Conservation (phyloP, 352 stramenopile species). For the Globisporangium emineosum region DNA sequence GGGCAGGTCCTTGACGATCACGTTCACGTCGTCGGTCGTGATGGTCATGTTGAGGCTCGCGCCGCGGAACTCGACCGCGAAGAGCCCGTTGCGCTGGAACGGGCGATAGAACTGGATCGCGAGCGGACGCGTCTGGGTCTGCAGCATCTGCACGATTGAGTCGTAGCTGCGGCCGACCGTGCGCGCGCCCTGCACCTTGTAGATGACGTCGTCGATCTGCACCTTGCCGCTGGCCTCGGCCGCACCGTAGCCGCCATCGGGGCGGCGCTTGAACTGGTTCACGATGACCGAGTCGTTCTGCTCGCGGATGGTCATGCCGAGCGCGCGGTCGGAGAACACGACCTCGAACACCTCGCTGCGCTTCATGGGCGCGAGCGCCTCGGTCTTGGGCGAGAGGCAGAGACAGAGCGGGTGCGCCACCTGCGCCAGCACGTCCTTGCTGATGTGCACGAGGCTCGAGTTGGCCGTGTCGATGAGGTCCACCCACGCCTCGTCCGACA, state of each 20-base stretch:
- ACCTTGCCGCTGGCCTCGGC: slow-evolving; percentile 59
- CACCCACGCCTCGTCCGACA: slow-evolving; percentile 84
- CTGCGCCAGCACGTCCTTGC: slow-evolving; percentile 61
- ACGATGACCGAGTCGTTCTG: slow-evolving; percentile 83
- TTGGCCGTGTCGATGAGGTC: slow-evolving; percentile 83
- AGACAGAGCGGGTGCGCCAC: slow-evolving; percentile 65
- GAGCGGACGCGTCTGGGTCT: slow-evolving; percentile 69
- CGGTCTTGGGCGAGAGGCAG: slow-evolving; percentile 80
- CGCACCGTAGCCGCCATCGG: slow-evolving; percentile 46
- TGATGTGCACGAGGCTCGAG: slow-evolving; percentile 81
- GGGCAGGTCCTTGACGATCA: slow-evolving; percentile 82
- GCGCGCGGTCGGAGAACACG: slow-evolving; percentile 56
- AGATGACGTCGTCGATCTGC: slow-evolving; percentile 76
- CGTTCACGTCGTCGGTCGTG: slow-evolving; percentile 79
- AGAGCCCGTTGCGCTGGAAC: slow-evolving; percentile 71
- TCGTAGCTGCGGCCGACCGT: slow-evolving; percentile 80
- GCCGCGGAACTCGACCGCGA: slow-evolving; percentile 78
- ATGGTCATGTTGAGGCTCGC: slow-evolving; percentile 85
- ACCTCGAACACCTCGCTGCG: slow-evolving; percentile 78
- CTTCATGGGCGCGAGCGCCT: slow-evolving; percentile 80
- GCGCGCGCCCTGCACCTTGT: slow-evolving; percentile 78
- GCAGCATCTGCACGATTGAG: slow-evolving; percentile 82
- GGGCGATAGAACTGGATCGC: slow-evolving; percentile 83
- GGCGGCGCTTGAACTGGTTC: slow-evolving; percentile 75
- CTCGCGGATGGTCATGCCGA: slow-evolving; percentile 85